A percentile compares a stretch with the other conserved stretches of the same genome.
Conservation (phyloP, 495 filamentous ascomycete genomes). For the Neurospora sp. region DNA sequence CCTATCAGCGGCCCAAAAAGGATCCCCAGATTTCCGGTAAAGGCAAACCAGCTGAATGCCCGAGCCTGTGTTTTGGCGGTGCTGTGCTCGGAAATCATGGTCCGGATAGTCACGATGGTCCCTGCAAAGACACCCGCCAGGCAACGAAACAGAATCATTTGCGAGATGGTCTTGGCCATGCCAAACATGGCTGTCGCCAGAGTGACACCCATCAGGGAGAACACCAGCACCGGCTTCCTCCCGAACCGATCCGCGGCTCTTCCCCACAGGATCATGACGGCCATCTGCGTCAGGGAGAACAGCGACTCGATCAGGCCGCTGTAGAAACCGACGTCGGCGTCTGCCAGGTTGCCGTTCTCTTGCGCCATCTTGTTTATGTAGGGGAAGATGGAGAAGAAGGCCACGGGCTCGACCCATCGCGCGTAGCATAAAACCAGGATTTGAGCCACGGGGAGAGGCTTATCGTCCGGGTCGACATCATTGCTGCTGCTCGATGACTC, state of each 20-base stretch:
- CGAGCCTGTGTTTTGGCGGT: slow-evolving; percentile 53
- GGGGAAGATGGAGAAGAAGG: slow-evolving; percentile 67
- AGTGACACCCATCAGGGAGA: slow-evolving; percentile 49
- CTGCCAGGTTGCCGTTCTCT: slow-evolving; percentile 43
- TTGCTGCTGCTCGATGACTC: slow-evolving; percentile 1
- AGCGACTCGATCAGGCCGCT: slow-evolving; percentile 61
- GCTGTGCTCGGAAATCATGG: slow-evolving; percentile 62
- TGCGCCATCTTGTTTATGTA: slow-evolving; percentile 64
- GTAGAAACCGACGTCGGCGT: slow-evolving; percentile 60
- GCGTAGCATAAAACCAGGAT: slow-evolving; percentile 57
- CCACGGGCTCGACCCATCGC: slow-evolving; percentile 59
- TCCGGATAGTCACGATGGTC: slow-evolving; percentile 56
- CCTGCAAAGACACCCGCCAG: slow-evolving; percentile 58
- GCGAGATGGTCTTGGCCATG: slow-evolving; percentile 44
- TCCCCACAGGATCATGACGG: slow-evolving; percentile 49
- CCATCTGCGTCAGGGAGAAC: slow-evolving; percentile 57
- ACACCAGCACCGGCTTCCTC: slow-evolving; percentile 55
- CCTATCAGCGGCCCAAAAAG: slow-evolving; percentile 57
- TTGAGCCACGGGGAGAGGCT: slow-evolving; percentile 46
- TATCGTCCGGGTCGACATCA: slow-evolving; percentile 15
- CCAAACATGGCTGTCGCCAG: slow-evolving; percentile 51
- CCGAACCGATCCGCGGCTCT: slow-evolving; percentile 53
- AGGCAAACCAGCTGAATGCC: slow-evolving; percentile 64
- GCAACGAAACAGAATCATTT: slow-evolving; percentile 59
- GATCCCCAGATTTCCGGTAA: slow-evolving; percentile 58